Percentiles rank a stretch among this genome's conserved stretches.
Conservation (phyloP, 2,329 filamentous ascomycete species). For the Claviceps quebecensis region DNA sequence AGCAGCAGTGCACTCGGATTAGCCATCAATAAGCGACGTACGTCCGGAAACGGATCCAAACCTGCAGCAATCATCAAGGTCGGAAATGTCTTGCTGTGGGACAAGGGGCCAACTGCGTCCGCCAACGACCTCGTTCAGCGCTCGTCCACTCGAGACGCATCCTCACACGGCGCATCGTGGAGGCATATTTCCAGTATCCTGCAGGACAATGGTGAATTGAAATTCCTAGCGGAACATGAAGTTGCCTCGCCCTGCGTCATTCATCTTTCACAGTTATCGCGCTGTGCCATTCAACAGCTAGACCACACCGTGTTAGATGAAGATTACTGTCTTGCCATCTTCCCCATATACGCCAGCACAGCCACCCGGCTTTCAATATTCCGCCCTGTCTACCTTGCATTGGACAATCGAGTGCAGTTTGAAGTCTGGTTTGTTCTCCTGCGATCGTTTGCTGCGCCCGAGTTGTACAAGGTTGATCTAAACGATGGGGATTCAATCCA, state of each 20-base stretch:
- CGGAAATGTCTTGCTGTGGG: constrained; percentile 82
- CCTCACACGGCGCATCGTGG: constrained; percentile 52
- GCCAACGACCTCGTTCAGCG: constrained; percentile 42
- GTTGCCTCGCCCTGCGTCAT: constrained; percentile 68
- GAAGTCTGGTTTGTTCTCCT: constrained; percentile 95
- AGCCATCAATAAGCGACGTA: constrained; percentile 29
- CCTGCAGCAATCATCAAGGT: constrained; percentile 77
- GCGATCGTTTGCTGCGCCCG: constrained; percentile 80
- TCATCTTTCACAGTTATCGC: constrained; percentile 75
- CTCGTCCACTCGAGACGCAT: constrained; percentile 42
- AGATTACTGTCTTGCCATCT: constrained; percentile 89
- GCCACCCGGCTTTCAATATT: constrained; percentile 61
- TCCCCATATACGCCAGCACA: constrained; percentile 75
- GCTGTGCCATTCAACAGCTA: constrained; percentile 80
- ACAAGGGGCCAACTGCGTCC: constrained; percentile 50
- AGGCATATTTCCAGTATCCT: constrained; percentile 81
- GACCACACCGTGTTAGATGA: constrained; percentile 84
- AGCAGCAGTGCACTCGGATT: constrained; percentile 19
- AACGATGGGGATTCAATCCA: constrained; percentile 27
- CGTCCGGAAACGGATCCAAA: constrained; percentile 19
- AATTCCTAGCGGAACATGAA: constrained; percentile 76
- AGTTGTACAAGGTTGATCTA: constrained; percentile 59
- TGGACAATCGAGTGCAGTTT: constrained; percentile 80
- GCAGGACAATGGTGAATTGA: constrained; percentile 89
- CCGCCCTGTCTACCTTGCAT: constrained; percentile 75